Base-by-base conservation (phyloP, 1,284 basidiomycete species). In the Taiwanofungus camphoratus region DNA sequence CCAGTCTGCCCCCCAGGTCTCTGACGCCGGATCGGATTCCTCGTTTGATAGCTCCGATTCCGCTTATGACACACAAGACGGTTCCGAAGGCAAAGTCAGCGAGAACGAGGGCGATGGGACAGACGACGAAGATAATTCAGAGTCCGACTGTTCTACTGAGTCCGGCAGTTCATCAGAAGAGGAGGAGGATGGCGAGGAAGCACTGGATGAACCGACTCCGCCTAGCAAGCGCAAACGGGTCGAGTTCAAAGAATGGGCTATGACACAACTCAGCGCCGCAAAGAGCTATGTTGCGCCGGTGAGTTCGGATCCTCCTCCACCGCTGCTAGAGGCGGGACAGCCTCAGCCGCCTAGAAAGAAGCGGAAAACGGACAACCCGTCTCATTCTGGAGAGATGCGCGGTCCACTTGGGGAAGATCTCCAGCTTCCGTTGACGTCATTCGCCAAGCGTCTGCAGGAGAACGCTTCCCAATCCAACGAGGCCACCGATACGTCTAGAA, bases 201-300 rank as follows among this genome's bases (percentile, higher is more conserved):
- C 43, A 6, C 9, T 22, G n/a, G 55, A 53, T 30, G 54, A 39
- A 11, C 51, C 44, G 16, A 44, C 47, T 7, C 41, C 38, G 8
- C 15, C 39, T 3, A 33, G 32, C 1, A 53, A 67, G 51, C 57
- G 64, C 53, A 76, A 74, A 46, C 64, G 64, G 13, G 54, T 71
- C 3, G 76, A 75, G 5, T 94, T 93, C 75, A 93, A 93, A 59
- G 71, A 79, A 33, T 94, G 92, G 91, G 92, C 91, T 1, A 62
- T 81, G 52, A 76, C 83, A 42, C 89, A 93, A 50, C 69, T 91
- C 35, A 76, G 68, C 47, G 60, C 63, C 4, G 77, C 74, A 7
- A 84, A 83, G 57, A 70, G 71, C 13, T 75, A 81, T 46, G 66
- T 66, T 8, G 56, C 60, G 7, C 55, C 64, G 13, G 44, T 58